A percentile compares a stretch with the other conserved stretches of the same genome.
Conservation (phyloP, 2,329 filamentous ascomycete genomes). For the Aspergillus luchuensis region DNA sequence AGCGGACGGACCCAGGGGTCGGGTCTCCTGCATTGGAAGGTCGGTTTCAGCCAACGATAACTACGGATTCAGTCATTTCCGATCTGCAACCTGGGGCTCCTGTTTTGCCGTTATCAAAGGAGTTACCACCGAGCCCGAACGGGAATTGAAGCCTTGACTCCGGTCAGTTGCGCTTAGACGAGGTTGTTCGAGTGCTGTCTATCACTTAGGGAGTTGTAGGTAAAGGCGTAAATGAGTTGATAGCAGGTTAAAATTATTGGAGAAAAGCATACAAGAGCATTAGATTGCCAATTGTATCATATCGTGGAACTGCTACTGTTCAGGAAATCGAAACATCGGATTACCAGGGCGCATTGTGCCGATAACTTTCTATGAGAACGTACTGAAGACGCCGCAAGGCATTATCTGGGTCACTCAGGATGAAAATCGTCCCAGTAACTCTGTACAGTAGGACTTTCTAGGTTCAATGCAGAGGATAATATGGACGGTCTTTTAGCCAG, state of each 20-base stretch:
- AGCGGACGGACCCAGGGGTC: background rate
- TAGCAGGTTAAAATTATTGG: background rate
- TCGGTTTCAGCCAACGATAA: background rate
- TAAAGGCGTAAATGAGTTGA: background rate
- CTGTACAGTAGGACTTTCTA: too few species aligned
- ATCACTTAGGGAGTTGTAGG: background rate
- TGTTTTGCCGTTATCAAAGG: background rate
- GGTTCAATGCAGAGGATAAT: too few species aligned
- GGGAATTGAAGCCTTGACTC: background rate
- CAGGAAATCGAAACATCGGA: background rate
- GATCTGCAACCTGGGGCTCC: background rate
- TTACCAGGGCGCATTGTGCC: background rate
- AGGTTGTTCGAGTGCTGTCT: background rate
- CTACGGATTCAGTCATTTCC: background rate
- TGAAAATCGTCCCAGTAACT: background rate
- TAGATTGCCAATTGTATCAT: background rate
- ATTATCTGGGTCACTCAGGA: background rate
- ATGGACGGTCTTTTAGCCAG: background rate
- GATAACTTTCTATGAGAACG: background rate
- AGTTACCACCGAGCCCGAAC: background rate
- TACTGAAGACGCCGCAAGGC: background rate
- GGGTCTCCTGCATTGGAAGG: constrained; percentile 1
- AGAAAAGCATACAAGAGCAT: background rate
- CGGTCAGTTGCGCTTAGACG: background rate
- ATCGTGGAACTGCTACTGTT: background rate